Base-by-base conservation (phyloP, 257 asterid genomes). In the Solanum clarkiae region DNA sequence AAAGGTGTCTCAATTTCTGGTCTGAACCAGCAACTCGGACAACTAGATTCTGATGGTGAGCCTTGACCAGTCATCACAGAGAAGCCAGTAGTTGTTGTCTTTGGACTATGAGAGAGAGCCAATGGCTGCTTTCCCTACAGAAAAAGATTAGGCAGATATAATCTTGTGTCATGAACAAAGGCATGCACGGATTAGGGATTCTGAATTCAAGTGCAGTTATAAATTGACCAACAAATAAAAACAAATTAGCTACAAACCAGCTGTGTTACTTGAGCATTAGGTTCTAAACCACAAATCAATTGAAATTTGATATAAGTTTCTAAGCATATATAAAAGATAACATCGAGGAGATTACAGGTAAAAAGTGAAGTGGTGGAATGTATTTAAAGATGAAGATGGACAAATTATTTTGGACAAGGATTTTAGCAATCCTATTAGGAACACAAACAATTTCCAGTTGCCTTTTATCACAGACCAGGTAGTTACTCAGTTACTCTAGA, bases 21-120 rank as follows among this genome's bases (percentile, higher is more conserved):
- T 86, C 92, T 96, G 87, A 95, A 96, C 99, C 99, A 96, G 69
- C 99, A 95, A 91, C 90, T 96, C 84, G 86, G n/a, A 17, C 91
- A 91, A 49, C 77, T 86, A 1, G 94, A 54, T 56, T 95, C 98
- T 12, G 96, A 92, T 56, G 97, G 96, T 18, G 98, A 95, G 29
- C 97, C 97, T 82, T 87, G 97, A 70, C 97, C 94, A 8, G 86
- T 89, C 85, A 77, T 86, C 77, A 96, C 89, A 36, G 98, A 93
- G 87, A 95, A 95, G 68, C 99, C 98, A 10, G 97, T 89, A 11
- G 97, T 94, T 86, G 87, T 88, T 4, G 91, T 88, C 83, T 88
- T 95, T 40, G 99, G 99, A 87, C 98, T 95, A 65, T 90, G 93
- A 84, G 89, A 89, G 49, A 88, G 86, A 6, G 82, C 91, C 86